Evolutionary conservation across 78 protist genomes (phyloP).

Genomic region (Paratrimastix pyriformis): DNA sequence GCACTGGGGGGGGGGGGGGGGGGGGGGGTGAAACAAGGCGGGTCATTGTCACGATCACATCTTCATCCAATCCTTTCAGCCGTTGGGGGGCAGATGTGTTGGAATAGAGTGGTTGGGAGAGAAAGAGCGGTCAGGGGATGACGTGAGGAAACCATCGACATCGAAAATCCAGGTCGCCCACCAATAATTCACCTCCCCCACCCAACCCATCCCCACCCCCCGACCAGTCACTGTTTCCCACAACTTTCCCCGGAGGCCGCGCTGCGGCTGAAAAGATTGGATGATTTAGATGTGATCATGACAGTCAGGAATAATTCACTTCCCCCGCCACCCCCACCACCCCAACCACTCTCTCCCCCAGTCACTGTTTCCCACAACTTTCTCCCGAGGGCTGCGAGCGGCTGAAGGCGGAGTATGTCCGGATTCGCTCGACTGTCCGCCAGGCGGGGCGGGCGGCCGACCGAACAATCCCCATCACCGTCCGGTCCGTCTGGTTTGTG

Average conservation of each 20-base stretch:
- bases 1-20: too few relatives aligned
- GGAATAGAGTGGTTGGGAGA: too few relatives aligned
- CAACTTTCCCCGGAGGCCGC: too few relatives aligned
- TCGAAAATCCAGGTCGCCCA: background rate
- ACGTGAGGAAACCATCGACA: too few relatives aligned
- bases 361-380: too few relatives aligned
- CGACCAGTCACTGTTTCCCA: too few relatives aligned
- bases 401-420: slow-evolving; percentile 20
- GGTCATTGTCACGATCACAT: too few relatives aligned
- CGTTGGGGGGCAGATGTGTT: too few relatives aligned
- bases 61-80: too few relatives aligned
- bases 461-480: slow-evolving; percentile 29
- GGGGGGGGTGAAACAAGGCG: too few relatives aligned
- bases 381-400: background rate
- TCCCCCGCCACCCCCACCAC: background rate
- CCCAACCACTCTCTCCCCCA: background rate
- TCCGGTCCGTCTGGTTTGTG: background rate
- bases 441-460: background rate
- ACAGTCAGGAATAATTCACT: background rate
- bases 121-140: too few relatives aligned
- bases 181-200: background rate
- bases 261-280: background rate
- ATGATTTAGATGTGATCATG: background rate
- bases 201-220: background rate
- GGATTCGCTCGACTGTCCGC: background rate